Percentiles rank a stretch among this genome's conserved stretches.
phyloP scores from a whole-genome alignment of 1,284 basidiomycete species.

The Vanrija humicola region DNA sequence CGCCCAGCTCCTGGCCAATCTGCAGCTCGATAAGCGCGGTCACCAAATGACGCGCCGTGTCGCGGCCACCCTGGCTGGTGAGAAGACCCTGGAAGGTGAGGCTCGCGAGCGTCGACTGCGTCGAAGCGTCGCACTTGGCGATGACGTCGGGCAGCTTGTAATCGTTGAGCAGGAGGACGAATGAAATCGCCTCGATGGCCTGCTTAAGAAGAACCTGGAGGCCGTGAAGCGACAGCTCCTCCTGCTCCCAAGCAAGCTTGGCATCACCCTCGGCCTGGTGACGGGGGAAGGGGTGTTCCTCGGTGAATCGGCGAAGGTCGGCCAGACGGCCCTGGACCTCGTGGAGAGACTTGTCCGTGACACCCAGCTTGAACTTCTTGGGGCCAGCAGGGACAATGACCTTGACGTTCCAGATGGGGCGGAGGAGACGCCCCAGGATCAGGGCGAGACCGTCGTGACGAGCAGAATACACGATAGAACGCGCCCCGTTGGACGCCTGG shows the following conservation, averaged over 20 bases:
- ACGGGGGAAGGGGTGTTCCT: slow-evolving; percentile 42
- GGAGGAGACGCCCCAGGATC: slow-evolving; percentile 77
- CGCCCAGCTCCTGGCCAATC: slow-evolving; percentile 91
- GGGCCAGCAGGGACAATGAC: slow-evolving; percentile 54
- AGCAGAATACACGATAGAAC: slow-evolving; percentile 67
- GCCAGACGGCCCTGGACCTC: slow-evolving; percentile 73
- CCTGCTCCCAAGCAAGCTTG: slow-evolving; percentile 45
- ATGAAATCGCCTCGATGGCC: slow-evolving; percentile 87
- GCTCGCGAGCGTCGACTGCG: slow-evolving; percentile 62
- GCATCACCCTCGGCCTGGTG: slow-evolving; percentile 41
- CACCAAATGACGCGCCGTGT: slow-evolving; percentile 79
- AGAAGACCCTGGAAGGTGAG: slow-evolving; percentile 83
- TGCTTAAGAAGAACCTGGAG: slow-evolving; percentile 63
- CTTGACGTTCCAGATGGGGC: slow-evolving; percentile 82
- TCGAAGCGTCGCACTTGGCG: slow-evolving; percentile 46
- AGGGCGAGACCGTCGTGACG: slow-evolving; percentile 84
- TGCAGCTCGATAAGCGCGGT: slow-evolving; percentile 96
- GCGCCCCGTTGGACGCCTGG: slow-evolving; percentile 21
- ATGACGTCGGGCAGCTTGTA: slow-evolving; percentile 85
- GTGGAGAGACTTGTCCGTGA: slow-evolving; percentile 62
- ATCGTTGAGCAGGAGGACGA: slow-evolving; percentile 85
- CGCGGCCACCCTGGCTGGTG: slow-evolving; percentile 73
- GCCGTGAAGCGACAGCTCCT: slow-evolving; percentile 38
- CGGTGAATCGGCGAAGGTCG: slow-evolving; percentile 68
- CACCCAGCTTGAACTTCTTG: slow-evolving; percentile 24